Evolutionary conservation across 148 eudicot genomes (phyloP), one percentile per base, ranked within the genome.

Genomic region (Spergularia bocconei): DNA sequence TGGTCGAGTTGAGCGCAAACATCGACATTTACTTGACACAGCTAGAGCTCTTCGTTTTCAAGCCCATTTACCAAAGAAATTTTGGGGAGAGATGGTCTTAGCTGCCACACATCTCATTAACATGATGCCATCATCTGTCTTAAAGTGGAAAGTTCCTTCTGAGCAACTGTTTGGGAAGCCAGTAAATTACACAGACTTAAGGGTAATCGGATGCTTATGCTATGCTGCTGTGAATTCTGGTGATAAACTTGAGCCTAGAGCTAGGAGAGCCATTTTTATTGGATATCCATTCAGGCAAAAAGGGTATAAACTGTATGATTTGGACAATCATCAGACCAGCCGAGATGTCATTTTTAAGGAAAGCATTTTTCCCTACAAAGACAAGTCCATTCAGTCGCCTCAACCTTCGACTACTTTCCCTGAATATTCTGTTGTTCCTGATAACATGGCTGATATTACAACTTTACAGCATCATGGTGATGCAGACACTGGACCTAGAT

Each of bases 51-150:
- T 73, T 0, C 44, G n/a, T 0, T 13, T 73, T 0, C 57, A 60
- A 7, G 53, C 75, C 0, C 7, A 9, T 2, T 8, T 60, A 2
- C 41, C 75, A 3, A 61, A 36, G 2, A 21, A 7, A 0, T 72
- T 60, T 7, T 72, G 76, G 76, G 76, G 68, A 0, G 68, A 73
- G 4, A 61, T 25, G 76, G 2, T 79, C 52, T 17, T 73, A 0
- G 21, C 67, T 5, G 56, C 75, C 0, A 72, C 67, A 1, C 29
- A 72, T n/a, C 4, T 58, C 0, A 39, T 41, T 3, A 60, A 58
- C 16, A 0, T 16, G 4, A 11, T 20, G 15, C 8, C 65, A 41
- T 0, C 6, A 12, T 47, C 66, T 17, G 20, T 54, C 5, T 1
- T 50, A 0, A 3, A 21, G 0, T 50, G 71, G 71, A 21, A 50